Conservation (phyloP, 148 eudicot species). For the Camellia japonica region DNA sequence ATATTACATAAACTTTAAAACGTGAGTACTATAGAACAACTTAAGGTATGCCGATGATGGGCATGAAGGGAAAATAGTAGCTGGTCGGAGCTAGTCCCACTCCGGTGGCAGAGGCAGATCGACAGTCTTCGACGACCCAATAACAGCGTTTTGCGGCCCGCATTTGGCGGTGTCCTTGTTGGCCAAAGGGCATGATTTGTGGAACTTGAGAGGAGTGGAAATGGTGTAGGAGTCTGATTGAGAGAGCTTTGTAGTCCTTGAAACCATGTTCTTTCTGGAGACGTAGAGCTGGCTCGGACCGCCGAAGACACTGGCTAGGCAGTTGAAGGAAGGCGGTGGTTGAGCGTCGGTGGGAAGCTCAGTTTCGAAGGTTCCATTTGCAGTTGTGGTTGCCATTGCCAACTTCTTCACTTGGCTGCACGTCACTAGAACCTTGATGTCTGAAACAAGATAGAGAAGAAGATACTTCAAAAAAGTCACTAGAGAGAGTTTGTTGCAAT, state of each 20-base stretch:
- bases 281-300: constrained; percentile 57
- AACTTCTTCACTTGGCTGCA: constrained; percentile 63
- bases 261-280: constrained; percentile 28
- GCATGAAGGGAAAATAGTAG: constrained; percentile 56
- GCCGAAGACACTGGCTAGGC: constrained; percentile 57
- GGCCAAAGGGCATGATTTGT: constrained; percentile 47
- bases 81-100: constrained; percentile 71
- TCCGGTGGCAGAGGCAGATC: constrained; percentile 68
- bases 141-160: background rate
- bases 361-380: constrained; percentile 49
- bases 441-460: constrained; percentile 24
- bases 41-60: constrained; percentile 83
- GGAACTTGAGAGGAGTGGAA: constrained; percentile 47
- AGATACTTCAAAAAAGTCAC: no score
- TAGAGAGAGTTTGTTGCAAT: no score
- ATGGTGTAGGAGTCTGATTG: constrained; percentile 34
- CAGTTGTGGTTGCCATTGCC: constrained; percentile 38
- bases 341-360: constrained; percentile 42
- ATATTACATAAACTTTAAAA: background rate
- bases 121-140: constrained; percentile 62
- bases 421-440: constrained; percentile 50
- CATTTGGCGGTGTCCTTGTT: constrained; percentile 20
- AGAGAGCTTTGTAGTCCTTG: constrained; percentile 19
- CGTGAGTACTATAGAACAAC: background rate
- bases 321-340: constrained; percentile 22